phyloP scores from a whole-genome alignment of 257 asterid genomes.

The Catharanthus roseus region DNA sequence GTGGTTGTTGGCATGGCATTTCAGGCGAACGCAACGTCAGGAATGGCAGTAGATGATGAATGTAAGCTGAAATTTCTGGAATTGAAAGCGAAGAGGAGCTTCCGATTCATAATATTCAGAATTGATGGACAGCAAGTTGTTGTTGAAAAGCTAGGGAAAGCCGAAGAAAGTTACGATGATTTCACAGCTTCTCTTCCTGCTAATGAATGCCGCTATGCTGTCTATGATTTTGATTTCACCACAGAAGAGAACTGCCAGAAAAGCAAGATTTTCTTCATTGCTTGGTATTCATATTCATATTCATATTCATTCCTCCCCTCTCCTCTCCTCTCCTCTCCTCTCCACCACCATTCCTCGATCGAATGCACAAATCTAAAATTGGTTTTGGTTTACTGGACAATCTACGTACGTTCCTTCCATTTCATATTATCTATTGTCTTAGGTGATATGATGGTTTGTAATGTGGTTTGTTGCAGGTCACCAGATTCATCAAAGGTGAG shows the following conservation, averaged over 20 bases:
- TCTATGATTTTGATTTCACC: conserved; percentile 28
- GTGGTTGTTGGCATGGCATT: no score
- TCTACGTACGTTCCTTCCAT: no score
- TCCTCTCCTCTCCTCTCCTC: no score
- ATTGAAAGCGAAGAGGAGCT: conserved; percentile 26
- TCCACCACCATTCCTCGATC: no score
- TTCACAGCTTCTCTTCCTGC: conserved; percentile 24
- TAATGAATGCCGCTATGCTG: conserved; percentile 30
- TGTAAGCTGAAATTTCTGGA: conserved; percentile 29
- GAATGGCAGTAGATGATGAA: conserved; percentile 29
- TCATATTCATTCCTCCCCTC: no score
- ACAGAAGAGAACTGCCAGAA: conserved; percentile 29
- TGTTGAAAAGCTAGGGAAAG: conserved; percentile 25
- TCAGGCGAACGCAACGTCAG: conserved; percentile 28
- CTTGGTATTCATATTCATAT: conserved; percentile 12
- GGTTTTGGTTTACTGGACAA: no score
- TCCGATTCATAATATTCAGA: conserved; percentile 20
- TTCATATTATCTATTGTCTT: no score
- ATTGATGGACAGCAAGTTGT: conserved; percentile 27
- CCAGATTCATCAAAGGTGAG: conserved; percentile 27
- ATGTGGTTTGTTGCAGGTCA: conserved; percentile 14
- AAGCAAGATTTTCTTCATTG: conserved; percentile 32
- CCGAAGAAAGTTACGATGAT: conserved; percentile 22
- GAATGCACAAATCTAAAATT: no score
- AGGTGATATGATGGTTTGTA: no score